Evolutionary conservation across 1,284 basidiomycete species (phyloP).

Genomic region (Leccinum pallidistipes): DNA sequence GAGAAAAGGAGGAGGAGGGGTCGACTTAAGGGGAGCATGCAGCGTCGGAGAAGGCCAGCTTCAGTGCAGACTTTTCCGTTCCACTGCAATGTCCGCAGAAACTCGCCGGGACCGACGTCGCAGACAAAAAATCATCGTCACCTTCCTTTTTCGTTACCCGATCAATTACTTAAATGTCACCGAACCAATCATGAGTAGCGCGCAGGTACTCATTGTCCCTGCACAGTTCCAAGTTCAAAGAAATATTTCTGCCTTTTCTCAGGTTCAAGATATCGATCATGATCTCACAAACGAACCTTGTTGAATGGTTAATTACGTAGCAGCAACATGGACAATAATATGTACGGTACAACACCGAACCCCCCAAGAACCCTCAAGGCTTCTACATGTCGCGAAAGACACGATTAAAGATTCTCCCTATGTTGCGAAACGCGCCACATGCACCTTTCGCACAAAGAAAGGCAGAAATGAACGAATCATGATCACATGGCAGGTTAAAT

Average conservation of each 20-base stretch:
- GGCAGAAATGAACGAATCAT: background rate
- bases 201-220: background rate
- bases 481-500: background rate
- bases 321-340: background rate
- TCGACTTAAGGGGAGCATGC: slow-evolving; percentile 21
- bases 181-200: slow-evolving; percentile 1
- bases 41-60: slow-evolving; percentile 32
- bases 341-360: background rate
- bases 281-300: no score
- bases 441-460: background rate
- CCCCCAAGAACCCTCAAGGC: background rate
- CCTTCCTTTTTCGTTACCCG: slow-evolving; percentile 33
- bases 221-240: no score
- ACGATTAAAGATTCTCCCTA: background rate
- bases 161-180: slow-evolving; percentile 29
- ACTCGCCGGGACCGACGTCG: background rate
- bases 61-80: slow-evolving; percentile 13
- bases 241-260: no score
- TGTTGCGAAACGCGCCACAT: background rate
- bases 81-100: slow-evolving; percentile 10
- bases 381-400: no score
- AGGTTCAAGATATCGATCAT: no score
- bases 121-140: slow-evolving; percentile 1
- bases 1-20: background rate
- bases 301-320: background rate